Conservation (phyloP, 1,284 basidiomycete genomes). For the Mycena citricolor region DNA sequence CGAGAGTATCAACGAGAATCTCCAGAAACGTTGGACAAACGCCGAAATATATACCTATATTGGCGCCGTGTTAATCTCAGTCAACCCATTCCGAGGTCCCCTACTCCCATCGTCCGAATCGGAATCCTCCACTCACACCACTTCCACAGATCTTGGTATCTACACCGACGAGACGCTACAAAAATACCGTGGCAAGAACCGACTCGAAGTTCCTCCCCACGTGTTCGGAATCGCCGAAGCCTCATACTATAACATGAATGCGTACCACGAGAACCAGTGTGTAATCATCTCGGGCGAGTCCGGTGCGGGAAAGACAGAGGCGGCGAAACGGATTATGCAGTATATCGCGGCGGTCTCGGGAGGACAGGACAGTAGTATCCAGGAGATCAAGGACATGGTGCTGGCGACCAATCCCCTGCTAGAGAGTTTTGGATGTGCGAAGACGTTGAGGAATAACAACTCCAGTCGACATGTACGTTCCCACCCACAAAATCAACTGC, state of each 20-base stretch:
- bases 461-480: constrained; percentile 92
- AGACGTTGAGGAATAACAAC: constrained; percentile 98
- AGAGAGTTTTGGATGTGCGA: constrained; percentile 99
- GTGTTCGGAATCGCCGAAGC: constrained; percentile 97
- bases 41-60: constrained; percentile 99
- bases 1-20: constrained; percentile 96
- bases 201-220: constrained; percentile 96
- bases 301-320: constrained; percentile 96
- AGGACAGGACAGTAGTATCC: constrained; percentile 81
- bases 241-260: constrained; percentile 99
- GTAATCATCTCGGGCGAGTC: constrained; percentile 99
- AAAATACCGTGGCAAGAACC: constrained; percentile 95
- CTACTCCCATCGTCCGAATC: constrained; percentile 15
- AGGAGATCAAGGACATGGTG: constrained; percentile 99
- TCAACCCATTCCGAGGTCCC: constrained; percentile 95
- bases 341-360: constrained; percentile 98
- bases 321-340: constrained; percentile 99
- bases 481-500: constrained; percentile 1
- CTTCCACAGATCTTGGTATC: constrained; percentile 87
- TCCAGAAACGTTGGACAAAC: constrained; percentile 94
- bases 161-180: constrained; percentile 88
- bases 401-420: constrained; percentile 96
- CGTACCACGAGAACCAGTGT: constrained; percentile 99
- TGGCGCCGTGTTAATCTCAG: constrained; percentile 95
- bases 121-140: constrained; percentile 10